Base-by-base conservation (phyloP, 345 rosid genomes). In the Anacardium occidentale region DNA sequence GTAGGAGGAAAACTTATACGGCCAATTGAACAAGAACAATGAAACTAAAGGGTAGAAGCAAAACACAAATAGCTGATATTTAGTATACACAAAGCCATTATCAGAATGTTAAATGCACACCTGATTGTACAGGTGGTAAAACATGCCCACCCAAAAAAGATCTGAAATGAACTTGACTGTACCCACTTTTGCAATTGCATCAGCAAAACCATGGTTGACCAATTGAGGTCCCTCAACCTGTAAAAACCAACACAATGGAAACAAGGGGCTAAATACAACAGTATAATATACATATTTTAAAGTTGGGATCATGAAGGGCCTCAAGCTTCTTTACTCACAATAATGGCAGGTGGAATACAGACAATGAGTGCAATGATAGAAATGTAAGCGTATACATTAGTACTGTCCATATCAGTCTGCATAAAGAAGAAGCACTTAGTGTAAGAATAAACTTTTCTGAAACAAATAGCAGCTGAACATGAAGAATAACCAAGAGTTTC, bases 391-490 rank as follows among this genome's bases (percentile, higher is more conserved):
- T 92, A 95, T 25, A 92, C 10, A 73, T 95, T 92, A 42, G 98
- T 95, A 77, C 97, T 95, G 87, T 95, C 99, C 98, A 95, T 95
- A 71, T 87, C 98, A 71, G 99, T 95, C 97, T 92, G 90, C 85
- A 81, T 24, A 72, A 59, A 50, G 54, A 34, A 53, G 50, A 25
- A 53, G 56, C 20, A 73, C 24, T 54, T 17, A 58, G 21, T 26
- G 50, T 15, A 42, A 22, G 6, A 12, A 55, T 47, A 32, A 4
- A 65, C 24, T 61, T 29, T 53, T 15, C 44, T 1, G 21, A 66
- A 63, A 32, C 5, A 59, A 11, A n/a, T 13, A 55, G 66, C 34
- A 47, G 45, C 3, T 69, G 62, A 29, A n/a, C 14, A 26, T 29
- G 57, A 54, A n/a, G 50, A 25, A 64, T 29, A 32, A 26, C 15